phyloP scores from a whole-genome alignment of 2,329 filamentous ascomycete genomes.

The Zalaria sp. region DNA sequence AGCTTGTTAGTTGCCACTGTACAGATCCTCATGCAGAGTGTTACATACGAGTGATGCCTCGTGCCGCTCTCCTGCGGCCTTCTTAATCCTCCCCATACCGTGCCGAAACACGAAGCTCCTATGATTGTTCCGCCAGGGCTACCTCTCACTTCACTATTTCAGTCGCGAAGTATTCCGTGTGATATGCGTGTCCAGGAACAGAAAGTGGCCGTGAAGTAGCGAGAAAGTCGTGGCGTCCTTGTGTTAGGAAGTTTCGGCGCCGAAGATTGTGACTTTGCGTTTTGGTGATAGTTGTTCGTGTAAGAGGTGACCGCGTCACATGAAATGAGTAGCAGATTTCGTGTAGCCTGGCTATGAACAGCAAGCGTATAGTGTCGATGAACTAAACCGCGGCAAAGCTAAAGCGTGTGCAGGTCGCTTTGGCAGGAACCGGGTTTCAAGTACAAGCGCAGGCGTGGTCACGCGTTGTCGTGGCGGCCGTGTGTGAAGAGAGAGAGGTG shows the following conservation, averaged over 20 bases:
- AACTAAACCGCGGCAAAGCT: not conserved
- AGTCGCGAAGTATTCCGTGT: not conserved
- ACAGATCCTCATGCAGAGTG: slow-evolving; percentile 1
- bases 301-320: too few relatives aligned
- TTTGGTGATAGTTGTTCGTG: too few relatives aligned
- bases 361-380: not conserved
- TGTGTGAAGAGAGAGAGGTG: too few relatives aligned
- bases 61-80: slow-evolving; percentile 39
- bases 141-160: not conserved
- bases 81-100: slow-evolving; percentile 40
- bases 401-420: not conserved
- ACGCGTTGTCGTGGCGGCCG: too few relatives aligned
- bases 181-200: too few relatives aligned
- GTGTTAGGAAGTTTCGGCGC: too few relatives aligned
- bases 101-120: slow-evolving; percentile 7
- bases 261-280: too few relatives aligned
- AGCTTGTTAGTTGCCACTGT: not conserved
- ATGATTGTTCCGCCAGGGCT: slow-evolving; percentile 1
- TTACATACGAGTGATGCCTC: slow-evolving; percentile 34
- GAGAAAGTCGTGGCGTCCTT: too few relatives aligned
- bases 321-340: too few relatives aligned
- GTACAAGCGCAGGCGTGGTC: not conserved
- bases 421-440: not conserved
- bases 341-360: too few relatives aligned
- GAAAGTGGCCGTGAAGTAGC: too few relatives aligned